phyloP scores from a whole-genome alignment of 2,329 filamentous ascomycete species.

The Colletotrichum spaethianum region DNA sequence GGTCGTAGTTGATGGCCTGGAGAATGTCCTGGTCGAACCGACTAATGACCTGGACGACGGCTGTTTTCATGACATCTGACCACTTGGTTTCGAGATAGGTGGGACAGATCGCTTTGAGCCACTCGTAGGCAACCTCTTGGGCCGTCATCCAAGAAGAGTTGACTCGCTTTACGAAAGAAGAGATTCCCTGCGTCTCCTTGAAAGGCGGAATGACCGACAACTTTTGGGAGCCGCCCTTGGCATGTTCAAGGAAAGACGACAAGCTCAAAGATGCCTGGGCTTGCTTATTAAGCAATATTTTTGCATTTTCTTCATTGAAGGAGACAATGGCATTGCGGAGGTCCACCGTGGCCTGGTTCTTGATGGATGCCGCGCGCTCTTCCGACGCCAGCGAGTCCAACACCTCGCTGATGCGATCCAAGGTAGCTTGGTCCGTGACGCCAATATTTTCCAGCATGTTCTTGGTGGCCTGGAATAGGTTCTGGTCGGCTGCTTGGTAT shows the following conservation, averaged over 20 bases:
- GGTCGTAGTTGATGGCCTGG: conserved; percentile 59
- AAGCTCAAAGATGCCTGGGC: conserved; percentile 67
- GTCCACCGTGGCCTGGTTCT: conserved; percentile 62
- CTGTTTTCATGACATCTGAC: conserved; percentile 70
- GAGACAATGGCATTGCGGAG: conserved; percentile 63
- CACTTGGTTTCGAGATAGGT: conserved; percentile 70
- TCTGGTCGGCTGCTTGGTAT: conserved; percentile 69
- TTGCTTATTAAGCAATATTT: conserved; percentile 67
- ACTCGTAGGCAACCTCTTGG: conserved; percentile 72
- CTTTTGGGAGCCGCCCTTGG: conserved; percentile 69
- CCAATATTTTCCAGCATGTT: conserved; percentile 69
- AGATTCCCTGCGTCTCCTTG: conserved; percentile 67
- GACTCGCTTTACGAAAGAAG: conserved; percentile 64
- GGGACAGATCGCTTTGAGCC: conserved; percentile 64
- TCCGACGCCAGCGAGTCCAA: conserved; percentile 67
- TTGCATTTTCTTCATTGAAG: conserved; percentile 69
- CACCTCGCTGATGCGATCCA: conserved; percentile 63
- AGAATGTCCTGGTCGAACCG: conserved; percentile 68
- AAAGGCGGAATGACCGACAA: conserved; percentile 63
- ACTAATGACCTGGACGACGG: conserved; percentile 70
- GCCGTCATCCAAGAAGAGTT: conserved; percentile 67
- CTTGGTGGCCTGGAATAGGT: conserved; percentile 69
- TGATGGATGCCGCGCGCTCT: conserved; percentile 64
- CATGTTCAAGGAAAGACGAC: conserved; percentile 75
- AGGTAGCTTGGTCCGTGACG: conserved; percentile 63